Evolutionary conservation across 208 protist genomes (phyloP).

Genomic region (Wallacemonas collosoma): DNA sequence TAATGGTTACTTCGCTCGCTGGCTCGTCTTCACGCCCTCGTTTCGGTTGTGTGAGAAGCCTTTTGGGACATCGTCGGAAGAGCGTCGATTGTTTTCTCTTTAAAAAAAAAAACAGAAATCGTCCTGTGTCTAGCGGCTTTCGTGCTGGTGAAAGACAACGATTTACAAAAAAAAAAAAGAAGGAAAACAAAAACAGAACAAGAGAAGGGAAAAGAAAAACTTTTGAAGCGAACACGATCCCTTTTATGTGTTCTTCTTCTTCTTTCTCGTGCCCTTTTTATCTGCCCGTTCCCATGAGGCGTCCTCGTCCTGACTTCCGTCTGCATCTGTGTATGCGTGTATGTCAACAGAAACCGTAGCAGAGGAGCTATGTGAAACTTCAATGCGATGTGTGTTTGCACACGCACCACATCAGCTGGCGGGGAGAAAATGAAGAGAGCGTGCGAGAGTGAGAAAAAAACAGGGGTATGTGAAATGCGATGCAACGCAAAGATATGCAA

Average conservation of each 20-base stretch:
- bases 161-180: conserved; percentile 15
- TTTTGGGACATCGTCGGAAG: no score
- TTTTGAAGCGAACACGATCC: not conserved
- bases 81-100: not conserved
- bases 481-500: conserved; percentile 5
- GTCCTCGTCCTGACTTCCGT: not conserved
- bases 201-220: conserved; percentile 8
- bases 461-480: not conserved
- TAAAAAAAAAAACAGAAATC: not conserved
- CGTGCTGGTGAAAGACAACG: not conserved
- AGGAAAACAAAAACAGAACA: conserved; percentile 24
- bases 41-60: no score
- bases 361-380: no score
- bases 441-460: conserved; percentile 1
- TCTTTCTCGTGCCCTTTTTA: not conserved
- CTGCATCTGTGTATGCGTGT: not conserved
- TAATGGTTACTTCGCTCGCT: no score
- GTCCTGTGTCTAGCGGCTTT: no score
- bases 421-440: conserved; percentile 1
- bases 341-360: not conserved
- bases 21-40: no score
- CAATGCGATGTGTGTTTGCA: no score
- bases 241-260: not conserved
- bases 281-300: no score
- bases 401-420: not conserved